phyloP scores from a whole-genome alignment of 257 asterid species.

The Echites panduratus region DNA sequence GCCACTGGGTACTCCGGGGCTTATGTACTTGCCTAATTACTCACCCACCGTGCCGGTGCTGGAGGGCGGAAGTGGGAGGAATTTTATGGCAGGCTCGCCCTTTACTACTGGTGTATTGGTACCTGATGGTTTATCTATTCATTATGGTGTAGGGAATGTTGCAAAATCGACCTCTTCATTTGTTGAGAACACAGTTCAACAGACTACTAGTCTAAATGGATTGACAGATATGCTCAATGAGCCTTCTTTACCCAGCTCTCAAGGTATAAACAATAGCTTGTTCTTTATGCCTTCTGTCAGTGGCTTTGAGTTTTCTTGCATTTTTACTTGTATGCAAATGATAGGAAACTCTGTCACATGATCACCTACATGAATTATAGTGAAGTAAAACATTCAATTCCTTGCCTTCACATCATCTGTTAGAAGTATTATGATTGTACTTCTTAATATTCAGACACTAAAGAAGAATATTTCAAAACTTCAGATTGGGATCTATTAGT shows the following conservation, averaged over 20 bases:
- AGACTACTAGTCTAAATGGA: slow-evolving; percentile 23
- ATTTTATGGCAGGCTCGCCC: slow-evolving; percentile 34
- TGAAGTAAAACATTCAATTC: background rate
- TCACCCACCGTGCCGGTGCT: slow-evolving; percentile 31
- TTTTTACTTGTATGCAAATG: background rate
- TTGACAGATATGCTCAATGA: slow-evolving; percentile 29
- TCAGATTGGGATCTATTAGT: background rate
- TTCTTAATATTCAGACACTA: background rate
- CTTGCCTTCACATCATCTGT: background rate
- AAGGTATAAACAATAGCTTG: slow-evolving; percentile 20
- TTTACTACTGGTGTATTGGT: slow-evolving; percentile 41
- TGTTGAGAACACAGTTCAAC: slow-evolving; percentile 23
- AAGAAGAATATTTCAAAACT: background rate
- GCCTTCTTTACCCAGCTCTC: slow-evolving; percentile 25
- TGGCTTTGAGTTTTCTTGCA: background rate
- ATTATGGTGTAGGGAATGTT: slow-evolving; percentile 21
- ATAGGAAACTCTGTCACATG: background rate
- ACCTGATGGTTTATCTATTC: slow-evolving; percentile 39
- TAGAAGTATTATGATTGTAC: background rate
- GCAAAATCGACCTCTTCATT: slow-evolving; percentile 13
- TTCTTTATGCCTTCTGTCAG: background rate
- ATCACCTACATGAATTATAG: background rate
- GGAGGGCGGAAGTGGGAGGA: slow-evolving; percentile 29
- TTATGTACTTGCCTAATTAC: slow-evolving; percentile 39
- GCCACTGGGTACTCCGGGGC: slow-evolving; percentile 60